Base-by-base conservation (phyloP, 441 rosid species). In the Croton laevigatus region DNA sequence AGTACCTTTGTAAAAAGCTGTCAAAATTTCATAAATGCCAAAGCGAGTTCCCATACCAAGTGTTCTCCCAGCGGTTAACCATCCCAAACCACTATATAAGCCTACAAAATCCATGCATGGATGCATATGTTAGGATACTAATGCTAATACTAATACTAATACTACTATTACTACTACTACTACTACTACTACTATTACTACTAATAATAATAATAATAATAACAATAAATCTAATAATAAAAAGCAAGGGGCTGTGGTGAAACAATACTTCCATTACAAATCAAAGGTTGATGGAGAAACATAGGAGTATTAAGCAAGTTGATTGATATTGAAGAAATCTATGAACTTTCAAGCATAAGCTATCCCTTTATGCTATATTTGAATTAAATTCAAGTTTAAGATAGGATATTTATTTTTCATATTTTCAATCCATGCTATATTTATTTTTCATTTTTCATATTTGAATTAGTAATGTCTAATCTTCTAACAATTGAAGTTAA, bases 1-100 rank as follows among this genome's bases (percentile, higher is more conserved):
- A 53, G 53, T 81, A 94, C 97, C 98, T 90, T 85, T 88, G 71
- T 71, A 83, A 66, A 84, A 94, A 59, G 96, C 97, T 36, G 95
- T 84, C 37, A 87, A 78, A 69, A 91, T 81, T 82, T 94, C 97
- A 75, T 88, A 94, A 49, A 81, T 78, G 53, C 98, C 96, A 73
- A 94, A 94, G 48, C 97, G 90, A 69, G 87, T 83, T 71, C 91
- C 96, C 58, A 88, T 14, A 46, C 95, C 88, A 5, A 88, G 80
- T 46, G 77, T 82, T 79, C 91, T 91, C 49, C 91, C 96, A 36
- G 84, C 48, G 13, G 80, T 83, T 73, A 82, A 84, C 86, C 87
- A 87, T 69, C 86, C 90, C 78, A 88, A 75, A 68, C 97, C 97
- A 73, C 79, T 81, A 69, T 85, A 94, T n/a, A 91, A 73, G 77